A percentile compares a stretch with the other conserved stretches of the same genome.
These are phyloP conservation scores for Wickerhamiella qilinensis DNA, from an alignment of 805 yeast species.

Conservation along the genomic window DNA sequence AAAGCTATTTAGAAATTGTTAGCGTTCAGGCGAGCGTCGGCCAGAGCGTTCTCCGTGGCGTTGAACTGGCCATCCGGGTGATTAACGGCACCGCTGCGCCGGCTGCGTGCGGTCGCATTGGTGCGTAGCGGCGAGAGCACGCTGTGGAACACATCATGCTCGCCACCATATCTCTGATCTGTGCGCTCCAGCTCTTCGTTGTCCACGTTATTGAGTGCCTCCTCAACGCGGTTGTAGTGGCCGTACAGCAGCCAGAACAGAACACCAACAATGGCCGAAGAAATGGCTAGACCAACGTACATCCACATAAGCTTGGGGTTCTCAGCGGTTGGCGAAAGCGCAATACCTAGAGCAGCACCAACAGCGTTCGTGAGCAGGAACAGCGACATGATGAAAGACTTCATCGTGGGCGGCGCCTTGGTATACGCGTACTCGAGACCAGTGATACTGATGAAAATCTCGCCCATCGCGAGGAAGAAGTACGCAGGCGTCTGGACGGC, in stretches of 20 bases:
- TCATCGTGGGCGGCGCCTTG: constrained; percentile 59
- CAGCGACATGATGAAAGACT: constrained; percentile 42
- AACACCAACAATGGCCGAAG: constrained; percentile 43
- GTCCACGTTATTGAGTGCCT: constrained; percentile 39
- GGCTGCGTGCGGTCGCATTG: neutral
- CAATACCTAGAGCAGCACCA: constrained; percentile 64
- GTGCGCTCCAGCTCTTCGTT: neutral
- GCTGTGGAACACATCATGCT: neutral
- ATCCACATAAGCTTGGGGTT: constrained; percentile 61
- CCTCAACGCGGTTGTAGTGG: constrained; percentile 39
- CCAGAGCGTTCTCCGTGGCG: neutral
- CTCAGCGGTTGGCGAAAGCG: constrained; percentile 46
- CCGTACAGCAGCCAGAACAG: constrained; percentile 46
- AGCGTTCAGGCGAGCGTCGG: neutral
- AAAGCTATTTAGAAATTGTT: neutral
- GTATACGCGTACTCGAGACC: constrained; percentile 77
- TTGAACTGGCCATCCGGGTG: neutral
- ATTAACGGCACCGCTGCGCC: neutral
- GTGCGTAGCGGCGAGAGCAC: neutral
- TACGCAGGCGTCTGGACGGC: constrained; percentile 64
- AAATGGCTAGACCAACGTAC: constrained; percentile 44
- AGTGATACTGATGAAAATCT: constrained; percentile 64
- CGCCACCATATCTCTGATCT: neutral
- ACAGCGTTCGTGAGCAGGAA: constrained; percentile 60
- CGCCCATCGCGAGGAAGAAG: constrained; percentile 55